Evolutionary conservation across 441 rosid species (phyloP), one percentile per base, ranked within the genome.

Genomic region (Erodium trifolium): DNA sequence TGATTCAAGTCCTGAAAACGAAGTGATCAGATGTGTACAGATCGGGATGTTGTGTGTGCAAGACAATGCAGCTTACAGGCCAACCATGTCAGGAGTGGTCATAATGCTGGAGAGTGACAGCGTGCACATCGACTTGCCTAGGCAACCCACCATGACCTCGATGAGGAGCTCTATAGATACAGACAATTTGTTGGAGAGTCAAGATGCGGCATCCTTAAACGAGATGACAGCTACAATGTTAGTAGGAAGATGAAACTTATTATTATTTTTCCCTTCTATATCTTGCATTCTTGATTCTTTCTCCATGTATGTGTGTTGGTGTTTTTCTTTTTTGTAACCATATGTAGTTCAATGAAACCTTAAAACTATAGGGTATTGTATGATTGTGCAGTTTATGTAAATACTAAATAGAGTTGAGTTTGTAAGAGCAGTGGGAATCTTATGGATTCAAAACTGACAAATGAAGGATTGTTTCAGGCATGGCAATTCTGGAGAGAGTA

Each of bases 1-100:
- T 47, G 73, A 71, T 34, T 49, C 77, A 10, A 59, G 76, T 64
- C 43, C 68, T 23, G 45, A 6, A 14, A 63, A 51, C 7, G 76
- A 82, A 68, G 78, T 67, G 9, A 8, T 70, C 71, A 78, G 72
- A 75, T 80, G 84, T 77, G 70, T 82, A 18, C 79, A 80, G 5
- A 67, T 82, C 7, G 86, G 82, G 4, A 60, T 82, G 82, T 14
- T 82, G 62, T 82, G 84, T 55, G 84, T 82, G 67, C 86, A 80
- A 67, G 84, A 82, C 68, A 73, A 73, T 4, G 71, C 81, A 18
- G 9, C 5, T 29, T 0, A 65, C 2, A 77, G 86, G 66, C 86
- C 82, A 34, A 70, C 71, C 39, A 82, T 82, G 79, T 67, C 78
- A 5, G 31, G 75, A 0, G 75, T 82, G n/a, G 34, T 80, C n/a